These are phyloP conservation scores for Polyplosphaeria fusca DNA, from an alignment of 495 filamentous ascomycete genomes.

Conservation along the genomic window DNA sequence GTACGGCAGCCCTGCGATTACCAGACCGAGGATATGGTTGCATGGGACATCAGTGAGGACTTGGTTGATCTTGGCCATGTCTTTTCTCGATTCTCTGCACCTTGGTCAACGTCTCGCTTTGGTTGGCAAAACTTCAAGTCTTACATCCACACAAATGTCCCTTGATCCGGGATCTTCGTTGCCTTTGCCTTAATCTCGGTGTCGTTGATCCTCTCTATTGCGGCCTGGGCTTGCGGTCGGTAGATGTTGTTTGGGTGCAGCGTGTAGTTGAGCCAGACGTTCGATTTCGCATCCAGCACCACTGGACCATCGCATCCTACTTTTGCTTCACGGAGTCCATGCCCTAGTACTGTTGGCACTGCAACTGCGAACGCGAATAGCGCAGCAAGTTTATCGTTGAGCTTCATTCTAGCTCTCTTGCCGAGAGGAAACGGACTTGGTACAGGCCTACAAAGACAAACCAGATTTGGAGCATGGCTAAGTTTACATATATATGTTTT, in stretches of 20 bases:
- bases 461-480: too few species aligned
- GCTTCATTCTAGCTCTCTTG: too few species aligned
- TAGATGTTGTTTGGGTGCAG: constrained; percentile 11
- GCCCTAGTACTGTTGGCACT: too few species aligned
- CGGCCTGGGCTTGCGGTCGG: not conserved
- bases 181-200: constrained; percentile 1
- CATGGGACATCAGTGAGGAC: constrained; percentile 14
- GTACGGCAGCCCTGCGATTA: constrained; percentile 7
- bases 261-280: constrained; percentile 7
- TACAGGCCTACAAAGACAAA: too few species aligned
- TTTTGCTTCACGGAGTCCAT: too few species aligned
- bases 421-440: too few species aligned
- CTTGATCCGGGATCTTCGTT: not conserved
- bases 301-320: not conserved
- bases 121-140: not conserved
- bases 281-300: constrained; percentile 1
- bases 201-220: constrained; percentile 1
- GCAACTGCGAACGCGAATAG: too few species aligned
- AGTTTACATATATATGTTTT: too few species aligned
- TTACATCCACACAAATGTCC: constrained; percentile 22
- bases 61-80: constrained; percentile 5
- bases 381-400: too few species aligned
- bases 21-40: constrained; percentile 13
- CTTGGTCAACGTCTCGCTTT: not conserved
- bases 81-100: not conserved